phyloP scores from a whole-genome alignment of 768 basidiomycete species.

The Podaxis pistillaris region DNA sequence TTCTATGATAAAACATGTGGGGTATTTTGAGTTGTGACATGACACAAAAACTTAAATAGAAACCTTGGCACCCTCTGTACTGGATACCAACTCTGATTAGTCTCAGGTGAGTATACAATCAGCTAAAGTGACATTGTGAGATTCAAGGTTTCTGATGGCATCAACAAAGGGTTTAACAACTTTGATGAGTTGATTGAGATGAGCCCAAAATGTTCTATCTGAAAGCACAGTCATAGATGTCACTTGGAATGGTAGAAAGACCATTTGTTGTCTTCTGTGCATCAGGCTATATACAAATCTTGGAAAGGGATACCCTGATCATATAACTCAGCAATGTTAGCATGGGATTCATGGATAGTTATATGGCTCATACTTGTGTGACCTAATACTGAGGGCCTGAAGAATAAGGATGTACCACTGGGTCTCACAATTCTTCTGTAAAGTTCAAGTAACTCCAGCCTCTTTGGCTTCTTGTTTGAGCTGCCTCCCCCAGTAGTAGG shows the following conservation, averaged over 20 bases:
- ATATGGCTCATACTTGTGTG: slow-evolving; percentile 2
- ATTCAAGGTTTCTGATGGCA: slow-evolving; percentile 30
- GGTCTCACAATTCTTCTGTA: slow-evolving; percentile 26
- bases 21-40: too few relatives aligned
- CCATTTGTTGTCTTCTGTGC: slow-evolving; percentile 17
- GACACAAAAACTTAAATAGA: too few relatives aligned
- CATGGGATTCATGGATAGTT: neutral
- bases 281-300: slow-evolving; percentile 9
- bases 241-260: slow-evolving; percentile 20
- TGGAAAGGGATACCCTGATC: neutral
- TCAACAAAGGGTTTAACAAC: slow-evolving; percentile 32
- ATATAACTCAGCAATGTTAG: neutral
- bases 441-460: slow-evolving; percentile 15
- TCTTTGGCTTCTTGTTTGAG: slow-evolving; percentile 17
- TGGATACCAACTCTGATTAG: too few relatives aligned
- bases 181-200: slow-evolving; percentile 26
- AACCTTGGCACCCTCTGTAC: too few relatives aligned
- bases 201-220: slow-evolving; percentile 20
- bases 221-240: slow-evolving; percentile 25
- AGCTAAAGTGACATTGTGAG: too few relatives aligned
- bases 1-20: too few relatives aligned
- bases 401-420: slow-evolving; percentile 25
- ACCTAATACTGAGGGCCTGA: slow-evolving; percentile 21
- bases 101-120: too few relatives aligned
- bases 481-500: slow-evolving; percentile 36